Evolutionary conservation across 1,284 basidiomycete genomes (phyloP).

Genomic region (Trichosporon sp.): DNA sequence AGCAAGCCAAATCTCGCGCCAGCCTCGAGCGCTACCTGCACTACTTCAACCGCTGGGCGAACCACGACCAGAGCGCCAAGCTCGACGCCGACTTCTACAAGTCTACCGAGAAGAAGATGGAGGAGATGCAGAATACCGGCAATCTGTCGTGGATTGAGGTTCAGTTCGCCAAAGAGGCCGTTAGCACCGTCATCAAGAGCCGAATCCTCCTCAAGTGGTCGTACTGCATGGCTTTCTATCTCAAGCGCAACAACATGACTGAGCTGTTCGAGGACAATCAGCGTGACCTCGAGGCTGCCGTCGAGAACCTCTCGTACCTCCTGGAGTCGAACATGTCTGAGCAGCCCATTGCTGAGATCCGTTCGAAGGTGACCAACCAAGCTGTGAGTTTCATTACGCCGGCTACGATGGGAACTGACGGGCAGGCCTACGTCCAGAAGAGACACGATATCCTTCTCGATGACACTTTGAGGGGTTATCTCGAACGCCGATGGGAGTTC

Average conservation of each 20-base stretch:
- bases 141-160: constrained; percentile 96
- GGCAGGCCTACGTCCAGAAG: constrained; percentile 89
- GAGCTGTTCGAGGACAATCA: constrained; percentile 98
- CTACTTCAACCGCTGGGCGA: constrained; percentile 98
- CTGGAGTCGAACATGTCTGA: constrained; percentile 81
- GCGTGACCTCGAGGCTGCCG: constrained; percentile 87
- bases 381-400: constrained; percentile 57
- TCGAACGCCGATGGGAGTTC: constrained; percentile 59
- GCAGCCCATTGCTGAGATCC: constrained; percentile 71
- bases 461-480: constrained; percentile 85
- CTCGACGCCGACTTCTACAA: constrained; percentile 86
- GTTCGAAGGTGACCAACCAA: constrained; percentile 92
- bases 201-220: constrained; percentile 98
- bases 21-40: constrained; percentile 86
- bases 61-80: constrained; percentile 96
- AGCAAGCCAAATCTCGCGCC: constrained; percentile 79
- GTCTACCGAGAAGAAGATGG: constrained; percentile 99
- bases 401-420: not conserved
- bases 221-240: constrained; percentile 98
- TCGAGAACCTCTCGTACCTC: constrained; percentile 89
- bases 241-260: constrained; percentile 81
- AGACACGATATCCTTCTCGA: constrained; percentile 91
- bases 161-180: constrained; percentile 97
- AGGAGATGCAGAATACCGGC: constrained; percentile 92
- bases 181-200: constrained; percentile 83